Evolutionary conservation across 257 asterid genomes (phyloP), one percentile per base, ranked within the genome.

Genomic region (Penstemon newberryi): DNA sequence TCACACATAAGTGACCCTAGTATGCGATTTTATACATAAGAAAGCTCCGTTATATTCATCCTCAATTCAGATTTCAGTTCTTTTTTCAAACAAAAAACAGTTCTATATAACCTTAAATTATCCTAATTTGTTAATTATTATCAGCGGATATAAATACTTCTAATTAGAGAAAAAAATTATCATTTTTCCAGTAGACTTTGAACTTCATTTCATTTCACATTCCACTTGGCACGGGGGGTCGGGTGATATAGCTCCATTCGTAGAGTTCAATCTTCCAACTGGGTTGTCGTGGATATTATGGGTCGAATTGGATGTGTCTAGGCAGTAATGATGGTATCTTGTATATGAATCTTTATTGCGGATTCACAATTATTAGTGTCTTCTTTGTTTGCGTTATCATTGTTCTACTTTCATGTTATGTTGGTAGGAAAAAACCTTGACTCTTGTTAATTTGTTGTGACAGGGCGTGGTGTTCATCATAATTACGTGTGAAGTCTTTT

Each of bases 401-500:
- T 44, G 11, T 43, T 54, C 9, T n/a, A 7, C 8, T 7, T 9
- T 56, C 39, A 36, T 3, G 42, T 52, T 5, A 37, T 4, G 11
- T 41, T 50, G 7, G 38, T 64, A 5, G 52, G 40, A 15, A 9
- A 3, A 37, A 1, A 13, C 3, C 18, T 69, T 59, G 38, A 37
- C 13, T 11, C 9, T 39, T 41, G 10, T 10, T 1, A 39, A 12
- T 51, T 43, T 52, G 25, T 43, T 61, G 33, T 41, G 18, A 60
- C 77, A 58, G 50, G 63, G 42, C 9, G 41, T 11, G 51, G 47
- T 57, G 54, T 50, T 65, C 37, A 47, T 56, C 57, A 47, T 45
- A 43, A 25, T 19, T 45, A 47, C 10, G 44, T 8, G 36, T 60
- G 7, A 15, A 44, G 33, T 69, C 6, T 18, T 13, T 45, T 45